phyloP scores from a whole-genome alignment of 2,329 filamentous ascomycete species.

The Penicillium frequentans region DNA sequence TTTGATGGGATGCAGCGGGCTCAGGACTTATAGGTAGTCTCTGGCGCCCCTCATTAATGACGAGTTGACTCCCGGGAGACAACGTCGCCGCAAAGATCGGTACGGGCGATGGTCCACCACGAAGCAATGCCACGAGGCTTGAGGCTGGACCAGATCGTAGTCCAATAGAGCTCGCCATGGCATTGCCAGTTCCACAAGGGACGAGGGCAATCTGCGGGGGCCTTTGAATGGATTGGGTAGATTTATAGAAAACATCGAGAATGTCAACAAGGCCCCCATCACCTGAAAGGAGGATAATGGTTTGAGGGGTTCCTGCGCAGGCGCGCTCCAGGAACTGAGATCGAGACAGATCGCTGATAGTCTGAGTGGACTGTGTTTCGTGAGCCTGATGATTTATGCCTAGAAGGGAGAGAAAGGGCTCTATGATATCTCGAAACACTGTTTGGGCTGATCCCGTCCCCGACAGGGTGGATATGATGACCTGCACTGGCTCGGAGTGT shows the following conservation, averaged over 20 bases:
- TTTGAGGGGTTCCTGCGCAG: conserved; percentile 51
- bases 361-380: conserved; percentile 63
- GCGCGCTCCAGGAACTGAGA: conserved; percentile 51
- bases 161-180: conserved; percentile 43
- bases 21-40: conserved; percentile 22
- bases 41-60: conserved; percentile 50
- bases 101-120: conserved; percentile 55
- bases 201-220: conserved; percentile 60
- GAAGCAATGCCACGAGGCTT: conserved; percentile 59
- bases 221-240: conserved; percentile 24
- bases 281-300: conserved; percentile 77
- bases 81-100: conserved; percentile 65
- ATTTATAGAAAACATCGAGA: conserved; percentile 62
- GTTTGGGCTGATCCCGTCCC: conserved; percentile 59
- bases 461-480: conserved; percentile 68
- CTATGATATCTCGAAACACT: conserved; percentile 59
- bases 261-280: conserved; percentile 85
- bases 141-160: conserved; percentile 32
- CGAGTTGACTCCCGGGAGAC: conserved; percentile 54
- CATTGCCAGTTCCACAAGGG: conserved; percentile 54
- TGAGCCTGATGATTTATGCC: conserved; percentile 57
- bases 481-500: conserved; percentile 42
- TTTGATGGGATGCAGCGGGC: conserved; percentile 31
- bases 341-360: conserved; percentile 64
- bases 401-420: conserved; percentile 55